Percentiles rank a stretch among this genome's conserved stretches.
Evolutionary conservation across 768 basidiomycete genomes (phyloP).

Genomic region (Pleurotus djamor): DNA sequence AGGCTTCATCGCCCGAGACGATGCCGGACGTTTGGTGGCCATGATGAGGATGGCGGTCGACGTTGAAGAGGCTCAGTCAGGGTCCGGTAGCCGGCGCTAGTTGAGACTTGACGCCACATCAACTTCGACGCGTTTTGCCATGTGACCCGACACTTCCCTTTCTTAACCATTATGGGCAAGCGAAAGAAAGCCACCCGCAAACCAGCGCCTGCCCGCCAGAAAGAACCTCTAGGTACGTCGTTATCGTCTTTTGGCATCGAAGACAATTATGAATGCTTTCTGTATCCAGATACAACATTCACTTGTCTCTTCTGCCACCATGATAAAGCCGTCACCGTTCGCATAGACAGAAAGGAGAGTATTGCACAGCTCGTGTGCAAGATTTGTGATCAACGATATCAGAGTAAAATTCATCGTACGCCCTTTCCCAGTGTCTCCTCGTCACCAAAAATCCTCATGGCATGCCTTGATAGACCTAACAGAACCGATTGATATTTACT

Average conservation of each 20-base stretch:
- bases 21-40: slow-evolving; percentile 61
- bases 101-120: slow-evolving; percentile 17
- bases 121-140: slow-evolving; percentile 33
- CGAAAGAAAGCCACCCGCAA: slow-evolving; percentile 89
- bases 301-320: slow-evolving; percentile 90
- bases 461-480: slow-evolving; percentile 60
- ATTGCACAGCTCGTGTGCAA: slow-evolving; percentile 78
- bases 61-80: slow-evolving; percentile 4
- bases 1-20: slow-evolving; percentile 39
- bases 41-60: slow-evolving; percentile 28
- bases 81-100: no score
- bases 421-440: slow-evolving; percentile 8
- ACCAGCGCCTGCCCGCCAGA: slow-evolving; percentile 63
- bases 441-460: slow-evolving; percentile 5
- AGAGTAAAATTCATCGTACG: slow-evolving; percentile 83
- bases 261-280: neutral
- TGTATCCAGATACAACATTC: slow-evolving; percentile 67
- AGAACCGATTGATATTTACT: slow-evolving; percentile 87
- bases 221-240: slow-evolving; percentile 69
- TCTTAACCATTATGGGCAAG: slow-evolving; percentile 65
- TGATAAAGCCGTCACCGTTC: slow-evolving; percentile 84
- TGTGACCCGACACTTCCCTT: slow-evolving; percentile 19
- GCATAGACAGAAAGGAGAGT: slow-evolving; percentile 84
- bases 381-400: slow-evolving; percentile 85
- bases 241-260: neutral